phyloP scores from a whole-genome alignment of 2,329 filamentous ascomycete species.

The Colletotrichum sp. region DNA sequence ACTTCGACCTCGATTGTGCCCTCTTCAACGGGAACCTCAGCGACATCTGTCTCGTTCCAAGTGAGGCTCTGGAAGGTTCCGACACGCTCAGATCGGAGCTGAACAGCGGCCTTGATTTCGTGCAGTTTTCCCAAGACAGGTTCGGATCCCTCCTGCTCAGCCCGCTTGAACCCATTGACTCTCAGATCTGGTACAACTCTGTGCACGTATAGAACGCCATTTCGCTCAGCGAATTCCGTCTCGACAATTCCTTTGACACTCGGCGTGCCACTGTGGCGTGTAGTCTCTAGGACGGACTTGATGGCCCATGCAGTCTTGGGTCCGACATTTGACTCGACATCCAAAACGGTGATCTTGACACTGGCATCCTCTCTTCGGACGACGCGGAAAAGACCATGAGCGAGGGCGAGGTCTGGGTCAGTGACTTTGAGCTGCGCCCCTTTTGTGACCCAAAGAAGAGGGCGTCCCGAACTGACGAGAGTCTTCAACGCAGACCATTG shows the following conservation, averaged over 20 bases:
- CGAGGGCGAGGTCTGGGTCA: conserved; percentile 23
- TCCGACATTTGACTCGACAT: not conserved
- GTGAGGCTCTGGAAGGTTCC: not conserved
- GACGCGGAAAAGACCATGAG: not conserved
- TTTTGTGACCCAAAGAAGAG: conserved; percentile 30
- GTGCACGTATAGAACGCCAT: not conserved
- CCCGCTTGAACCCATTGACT: conserved; percentile 27
- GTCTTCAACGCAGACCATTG: conserved; percentile 28
- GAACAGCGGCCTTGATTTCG: not conserved
- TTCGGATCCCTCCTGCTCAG: conserved; percentile 25
- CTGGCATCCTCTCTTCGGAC: not conserved
- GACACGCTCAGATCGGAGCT: not conserved
- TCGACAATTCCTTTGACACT: not conserved
- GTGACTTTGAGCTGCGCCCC: conserved; percentile 25
- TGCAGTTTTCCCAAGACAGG: not conserved
- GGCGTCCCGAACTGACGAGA: conserved; percentile 19
- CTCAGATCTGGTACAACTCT: not conserved
- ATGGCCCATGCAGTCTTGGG: not conserved
- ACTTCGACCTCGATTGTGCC: not conserved
- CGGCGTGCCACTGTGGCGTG: not conserved
- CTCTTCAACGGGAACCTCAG: not conserved
- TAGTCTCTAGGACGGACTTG: not conserved
- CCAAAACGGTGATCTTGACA: not conserved
- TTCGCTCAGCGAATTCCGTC: not conserved
- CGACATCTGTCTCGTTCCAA: not conserved